Base-by-base conservation (phyloP, 1,284 basidiomycete species). In the Naganishia cerealis region DNA sequence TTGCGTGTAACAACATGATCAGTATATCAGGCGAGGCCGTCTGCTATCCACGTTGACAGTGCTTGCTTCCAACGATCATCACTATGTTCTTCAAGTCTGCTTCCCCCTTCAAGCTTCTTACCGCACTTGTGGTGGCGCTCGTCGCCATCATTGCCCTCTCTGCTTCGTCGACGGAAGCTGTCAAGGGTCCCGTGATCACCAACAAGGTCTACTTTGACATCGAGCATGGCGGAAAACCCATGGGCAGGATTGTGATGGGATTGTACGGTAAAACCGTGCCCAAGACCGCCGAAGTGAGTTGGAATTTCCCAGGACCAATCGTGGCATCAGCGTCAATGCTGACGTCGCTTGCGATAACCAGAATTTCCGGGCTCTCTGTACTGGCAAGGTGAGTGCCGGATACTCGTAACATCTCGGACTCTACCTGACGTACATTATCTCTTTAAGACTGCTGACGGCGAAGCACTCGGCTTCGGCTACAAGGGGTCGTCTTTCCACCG, bases 171-270 rank as follows among this genome's bases (percentile, higher is more conserved):
- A 77, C 73, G 9, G 74, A 79, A 57, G 79, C 80, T 6, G 72
- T 76, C 67, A 81, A 81, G 71, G 79, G 80, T 18, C 93, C 93
- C 18, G 87, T 86, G 82, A 88, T 96, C 76, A 94, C 93, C 59
- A 83, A 91, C 86, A 92, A 90, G 82, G 90, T 96, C 75, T 96
- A 88, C 85, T 96, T 96, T 76, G 93, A 96, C 81, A 88, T 96
- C 71, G 87, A 90, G 75, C 92, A 95, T 81, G 92, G 91, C 38
- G 91, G 89, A 78, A 84, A 90, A 80, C 83, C 87, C 58, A 70
- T 96, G 42, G 94, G 94, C 69, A 87, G 92, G 71, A 84, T 94
- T 74, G 86, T 86, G 48, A 87, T 94, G 74, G 92, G 91, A 75
- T 86, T 95, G 55, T 94, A 90, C 76, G 92, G 92, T 73, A 90